phyloP scores from a whole-genome alignment of 1,139 yeast genomes.

The Suhomyces panamericanus region DNA sequence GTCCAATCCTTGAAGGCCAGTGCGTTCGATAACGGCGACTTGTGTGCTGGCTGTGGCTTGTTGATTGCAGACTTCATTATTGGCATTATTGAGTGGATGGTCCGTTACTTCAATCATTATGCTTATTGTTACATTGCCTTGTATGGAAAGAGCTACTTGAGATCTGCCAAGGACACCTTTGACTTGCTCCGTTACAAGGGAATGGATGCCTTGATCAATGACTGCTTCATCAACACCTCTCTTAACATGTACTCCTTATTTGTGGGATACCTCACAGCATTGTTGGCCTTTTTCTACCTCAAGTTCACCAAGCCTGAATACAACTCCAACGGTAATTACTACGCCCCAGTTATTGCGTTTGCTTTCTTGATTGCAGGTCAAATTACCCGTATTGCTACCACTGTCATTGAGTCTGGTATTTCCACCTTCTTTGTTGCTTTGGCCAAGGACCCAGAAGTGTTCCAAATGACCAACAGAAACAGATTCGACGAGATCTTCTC shows the following conservation, averaged over 20 bases:
- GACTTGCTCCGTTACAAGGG: slow-evolving; percentile 77
- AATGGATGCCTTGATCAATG: slow-evolving; percentile 82
- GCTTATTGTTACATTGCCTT: slow-evolving; percentile 87
- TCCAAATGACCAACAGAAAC: slow-evolving; percentile 73
- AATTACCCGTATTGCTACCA: slow-evolving; percentile 68
- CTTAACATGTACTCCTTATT: slow-evolving; percentile 70
- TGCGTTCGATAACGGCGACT: slow-evolving; percentile 56
- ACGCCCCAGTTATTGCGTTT: slow-evolving; percentile 78
- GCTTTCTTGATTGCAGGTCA: slow-evolving; percentile 76
- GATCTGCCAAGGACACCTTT: slow-evolving; percentile 82
- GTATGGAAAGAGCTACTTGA: slow-evolving; percentile 76
- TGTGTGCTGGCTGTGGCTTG: slow-evolving; percentile 54
- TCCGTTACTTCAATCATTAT: slow-evolving; percentile 84
- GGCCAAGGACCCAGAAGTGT: slow-evolving; percentile 85
- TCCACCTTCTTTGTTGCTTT: slow-evolving; percentile 85
- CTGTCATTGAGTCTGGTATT: slow-evolving; percentile 77
- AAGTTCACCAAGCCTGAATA: slow-evolving; percentile 71
- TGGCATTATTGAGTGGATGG: slow-evolving; percentile 73
- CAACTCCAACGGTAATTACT: slow-evolving; percentile 63
- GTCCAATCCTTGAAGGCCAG: slow-evolving; percentile 49
- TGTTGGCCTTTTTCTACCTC: slow-evolving; percentile 71
- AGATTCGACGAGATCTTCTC: slow-evolving; percentile 69
- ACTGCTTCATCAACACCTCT: slow-evolving; percentile 76
- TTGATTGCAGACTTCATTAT: slow-evolving; percentile 61
- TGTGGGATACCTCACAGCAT: slow-evolving; percentile 67